Evolutionary conservation across 2,329 filamentous ascomycete genomes (phyloP), one percentile per base, ranked within the genome.

Genomic region (Stemphylium vesicarium): DNA sequence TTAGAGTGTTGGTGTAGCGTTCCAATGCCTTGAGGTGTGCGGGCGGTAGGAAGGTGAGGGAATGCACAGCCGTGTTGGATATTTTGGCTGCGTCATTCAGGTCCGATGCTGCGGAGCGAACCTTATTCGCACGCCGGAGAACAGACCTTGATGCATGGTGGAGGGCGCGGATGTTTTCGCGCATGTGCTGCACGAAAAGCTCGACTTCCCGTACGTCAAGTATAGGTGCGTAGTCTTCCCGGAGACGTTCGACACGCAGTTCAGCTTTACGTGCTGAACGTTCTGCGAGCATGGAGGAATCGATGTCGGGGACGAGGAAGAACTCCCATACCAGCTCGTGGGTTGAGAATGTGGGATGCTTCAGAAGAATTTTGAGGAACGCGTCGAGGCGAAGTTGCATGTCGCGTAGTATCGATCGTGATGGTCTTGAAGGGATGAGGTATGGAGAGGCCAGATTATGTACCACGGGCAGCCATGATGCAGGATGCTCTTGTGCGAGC

Each of bases 281-380:
- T 73, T 96, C 89, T 48, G 91, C 89, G 83, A 98, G 94, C 85
- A 93, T 92, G 16, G 92, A 87, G 0, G 91, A 84, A 71, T 96
- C 91, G 44, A 99, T 86, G 64, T 99, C 95, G 1, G 95, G 95
- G 11, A 99, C 93, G 0, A 99, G 83, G 76, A 99, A 96, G 78
- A 99, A 99, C 68, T 99, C 95, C 96, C 95, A 99, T 2, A 99
- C 83, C 84, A 98, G 92, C 78, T 99, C 95, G 70, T 99, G 96
- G 0, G 91, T 96, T 0, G 92, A 85, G 71, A 99, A 97, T 0
- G 95, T 98, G 3, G 94, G 90, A 70, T 99, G 95, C 8, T 85
- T 83, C 22, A 99, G 82, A 60, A 99, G 83, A 15, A 92, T 91
- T 62, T 91, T 91, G 64, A 99, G 79, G 67, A 98, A 97, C 64